A percentile compares a stretch with the other conserved stretches of the same genome.
phyloP scores from a whole-genome alignment of 2,329 filamentous ascomycete species.

The Hypocrella siamensis region DNA sequence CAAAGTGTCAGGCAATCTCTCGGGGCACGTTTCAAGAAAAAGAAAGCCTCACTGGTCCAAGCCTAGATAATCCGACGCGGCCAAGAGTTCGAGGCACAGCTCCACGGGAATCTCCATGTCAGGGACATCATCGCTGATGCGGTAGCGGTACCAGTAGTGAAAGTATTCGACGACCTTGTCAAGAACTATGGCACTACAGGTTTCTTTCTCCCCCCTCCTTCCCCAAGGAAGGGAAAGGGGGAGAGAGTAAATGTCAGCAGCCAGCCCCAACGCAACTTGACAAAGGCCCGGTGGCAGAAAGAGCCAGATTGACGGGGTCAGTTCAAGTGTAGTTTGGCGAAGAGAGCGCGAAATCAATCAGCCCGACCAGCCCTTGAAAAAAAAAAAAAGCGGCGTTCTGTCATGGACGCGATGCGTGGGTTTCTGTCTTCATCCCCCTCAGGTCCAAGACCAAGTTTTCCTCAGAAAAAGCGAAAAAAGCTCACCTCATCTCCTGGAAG shows the following conservation, averaged over 20 bases:
- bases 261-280: slow-evolving; percentile 2
- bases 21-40: background rate
- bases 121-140: slow-evolving; percentile 53
- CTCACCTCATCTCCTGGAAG: slow-evolving; percentile 63
- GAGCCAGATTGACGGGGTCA: too few species aligned
- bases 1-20: too few species aligned
- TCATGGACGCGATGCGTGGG: background rate
- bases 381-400: background rate
- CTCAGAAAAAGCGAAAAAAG: background rate
- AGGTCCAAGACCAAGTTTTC: background rate
- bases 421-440: background rate
- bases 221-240: slow-evolving; percentile 1
- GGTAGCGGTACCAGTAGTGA: slow-evolving; percentile 65
- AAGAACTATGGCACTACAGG: slow-evolving; percentile 54
- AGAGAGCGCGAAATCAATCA: slow-evolving; percentile 22
- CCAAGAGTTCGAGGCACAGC: slow-evolving; percentile 60
- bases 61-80: slow-evolving; percentile 63
- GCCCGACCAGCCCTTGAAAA: slow-evolving; percentile 19
- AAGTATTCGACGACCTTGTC: slow-evolving; percentile 76
- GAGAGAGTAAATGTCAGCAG: slow-evolving; percentile 4
- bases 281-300: slow-evolving; percentile 3
- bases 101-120: slow-evolving; percentile 72
- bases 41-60: slow-evolving; percentile 35
- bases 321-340: slow-evolving; percentile 46
- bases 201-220: too few species aligned